Evolutionary conservation across 805 yeast species (phyloP), one percentile per base, ranked within the genome.

Genomic region (Pichia deserticola): DNA sequence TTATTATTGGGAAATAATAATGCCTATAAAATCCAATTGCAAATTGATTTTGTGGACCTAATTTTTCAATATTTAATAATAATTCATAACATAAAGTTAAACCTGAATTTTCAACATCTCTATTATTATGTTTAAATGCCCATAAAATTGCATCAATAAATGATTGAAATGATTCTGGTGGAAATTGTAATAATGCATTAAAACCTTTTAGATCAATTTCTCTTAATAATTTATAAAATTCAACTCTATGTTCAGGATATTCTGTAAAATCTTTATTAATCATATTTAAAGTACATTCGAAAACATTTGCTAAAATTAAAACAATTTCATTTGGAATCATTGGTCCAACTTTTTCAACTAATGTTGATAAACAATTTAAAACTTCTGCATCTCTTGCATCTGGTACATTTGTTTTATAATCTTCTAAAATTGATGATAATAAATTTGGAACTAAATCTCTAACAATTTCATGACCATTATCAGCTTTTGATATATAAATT

Each of bases 331-430:
- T 92, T 30, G 96, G 89, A 51, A 92, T 88, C 75, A 84, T 70
- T 54, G 78, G 85, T 11, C 97, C 97, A 51, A 89, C 95, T 63
- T 89, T 85, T 32, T 81, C 74, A 30, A 93, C 95, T 50, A 93
- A 78, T 1, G 96, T 88, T 8, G 96, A 82, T 81, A 93, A 84
- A 76, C 98, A 90, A 68, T 86, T 88, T 66, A 93, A 76, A 5
- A 93, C 99, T 70, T 93, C 99, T 7, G 97, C 96, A 70, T 93
- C 99, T 64, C 98, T 83, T 9, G 97, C 97, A 71, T 89, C 96
- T 5, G 98, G 95, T 35, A 89, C 96, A 62, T 87, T 87, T 15
- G 81, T 72, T 60, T 79, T 81, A 70, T 93, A 93, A 66, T 93
- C 99, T 53, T 86, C 95, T 55, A 93, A 76, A 13, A 89, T 90